Percentiles rank a stretch among this genome's conserved stretches.
Evolutionary conservation across 2,329 filamentous ascomycete species (phyloP).

Genomic region (Alternaria longipes): DNA sequence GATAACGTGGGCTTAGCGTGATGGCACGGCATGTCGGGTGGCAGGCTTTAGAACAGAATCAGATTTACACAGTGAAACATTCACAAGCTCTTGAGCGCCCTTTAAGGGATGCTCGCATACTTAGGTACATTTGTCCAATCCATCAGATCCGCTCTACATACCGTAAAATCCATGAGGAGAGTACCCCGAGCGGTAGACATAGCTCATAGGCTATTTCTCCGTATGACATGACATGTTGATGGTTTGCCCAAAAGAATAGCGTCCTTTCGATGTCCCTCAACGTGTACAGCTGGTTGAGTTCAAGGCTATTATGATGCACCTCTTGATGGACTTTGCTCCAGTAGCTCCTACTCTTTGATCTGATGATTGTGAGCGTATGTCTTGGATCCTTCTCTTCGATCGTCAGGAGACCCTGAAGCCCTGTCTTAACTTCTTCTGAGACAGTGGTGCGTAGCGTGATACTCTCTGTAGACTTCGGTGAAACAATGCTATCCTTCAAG

Average conservation of each 20-base stretch:
- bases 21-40: too few species aligned
- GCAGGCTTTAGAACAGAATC: neutral
- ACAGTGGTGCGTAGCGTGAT: neutral
- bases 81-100: neutral
- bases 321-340: slow-evolving; percentile 2
- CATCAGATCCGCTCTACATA: neutral
- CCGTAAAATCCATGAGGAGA: neutral
- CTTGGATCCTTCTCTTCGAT: neutral
- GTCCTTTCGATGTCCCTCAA: neutral
- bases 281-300: neutral
- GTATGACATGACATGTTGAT: neutral
- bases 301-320: neutral
- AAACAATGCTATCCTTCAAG: slow-evolving; percentile 2
- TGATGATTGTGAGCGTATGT: neutral
- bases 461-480: neutral
- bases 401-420: neutral
- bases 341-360: neutral
- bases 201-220: neutral
- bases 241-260: slow-evolving; percentile 1
- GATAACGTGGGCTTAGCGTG: too few species aligned
- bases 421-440: neutral
- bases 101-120: too few species aligned
- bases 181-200: neutral
- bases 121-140: neutral
- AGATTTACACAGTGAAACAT: neutral